Percentiles rank a stretch among this genome's conserved stretches.
These are phyloP conservation scores for Mrakiaceae sp. DNA, from an alignment of 1,284 basidiomycete species.

Conservation along the genomic window DNA sequence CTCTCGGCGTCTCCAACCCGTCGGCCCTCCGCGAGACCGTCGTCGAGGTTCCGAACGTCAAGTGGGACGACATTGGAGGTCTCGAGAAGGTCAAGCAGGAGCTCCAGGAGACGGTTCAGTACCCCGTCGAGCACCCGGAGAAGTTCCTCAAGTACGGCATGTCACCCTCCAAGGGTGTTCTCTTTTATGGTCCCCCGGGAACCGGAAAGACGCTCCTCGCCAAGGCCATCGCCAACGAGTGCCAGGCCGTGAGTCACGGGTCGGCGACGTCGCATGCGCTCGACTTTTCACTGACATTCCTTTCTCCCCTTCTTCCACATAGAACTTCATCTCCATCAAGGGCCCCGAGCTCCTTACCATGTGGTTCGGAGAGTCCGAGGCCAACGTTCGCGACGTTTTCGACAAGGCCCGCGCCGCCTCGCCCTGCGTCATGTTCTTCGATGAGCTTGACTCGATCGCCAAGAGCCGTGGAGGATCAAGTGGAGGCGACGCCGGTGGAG, in stretches of 20 bases:
- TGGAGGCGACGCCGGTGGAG: conserved; percentile 81
- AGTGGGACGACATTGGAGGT: conserved; percentile 98
- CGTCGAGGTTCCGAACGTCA: conserved; percentile 89
- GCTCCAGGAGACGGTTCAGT: conserved; percentile 97
- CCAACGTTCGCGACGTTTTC: conserved; percentile 98
- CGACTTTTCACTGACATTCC: neutral
- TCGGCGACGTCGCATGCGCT: conserved; percentile 16
- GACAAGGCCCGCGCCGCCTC: conserved; percentile 98
- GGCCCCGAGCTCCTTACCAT: conserved; percentile 95
- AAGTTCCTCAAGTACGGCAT: conserved; percentile 99
- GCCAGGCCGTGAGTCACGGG: conserved; percentile 95
- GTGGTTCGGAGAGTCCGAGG: conserved; percentile 99
- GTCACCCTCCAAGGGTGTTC: conserved; percentile 96
- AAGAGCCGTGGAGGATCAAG: conserved; percentile 76
- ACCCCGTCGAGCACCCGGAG: conserved; percentile 98
- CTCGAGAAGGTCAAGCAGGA: conserved; percentile 99
- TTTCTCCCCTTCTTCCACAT: conserved; percentile 10
- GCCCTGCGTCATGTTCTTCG: conserved; percentile 43
- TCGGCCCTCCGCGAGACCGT: conserved; percentile 93
- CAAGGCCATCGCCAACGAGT: conserved; percentile 98
- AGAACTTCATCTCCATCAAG: conserved; percentile 40
- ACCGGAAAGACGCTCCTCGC: conserved; percentile 92
- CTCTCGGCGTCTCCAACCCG: conserved; percentile 87
- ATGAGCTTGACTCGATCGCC: conserved; percentile 97
- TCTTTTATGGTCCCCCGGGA: conserved; percentile 95